These are phyloP conservation scores for Claviceps spartinae DNA, from an alignment of 2,329 filamentous ascomycete genomes.

Conservation along the genomic window DNA sequence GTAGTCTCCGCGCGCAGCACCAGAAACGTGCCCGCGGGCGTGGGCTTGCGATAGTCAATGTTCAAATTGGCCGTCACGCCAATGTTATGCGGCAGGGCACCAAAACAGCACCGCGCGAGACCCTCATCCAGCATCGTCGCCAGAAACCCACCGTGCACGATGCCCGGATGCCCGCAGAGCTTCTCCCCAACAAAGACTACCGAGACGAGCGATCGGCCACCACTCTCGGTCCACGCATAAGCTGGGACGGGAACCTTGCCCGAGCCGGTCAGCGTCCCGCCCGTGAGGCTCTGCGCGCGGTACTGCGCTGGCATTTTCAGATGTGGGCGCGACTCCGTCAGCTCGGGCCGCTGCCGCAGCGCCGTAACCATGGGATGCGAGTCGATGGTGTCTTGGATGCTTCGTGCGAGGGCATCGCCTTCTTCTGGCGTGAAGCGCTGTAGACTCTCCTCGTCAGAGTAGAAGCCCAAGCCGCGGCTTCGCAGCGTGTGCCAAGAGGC, in stretches of 20 bases:
- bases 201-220: slow-evolving; percentile 54
- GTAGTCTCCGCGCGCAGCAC: slow-evolving; percentile 68
- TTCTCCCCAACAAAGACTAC: slow-evolving; percentile 66
- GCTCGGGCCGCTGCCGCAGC: slow-evolving; percentile 52
- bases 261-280: slow-evolving; percentile 61
- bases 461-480: slow-evolving; percentile 23
- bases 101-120: slow-evolving; percentile 76
- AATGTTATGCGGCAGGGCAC: slow-evolving; percentile 72
- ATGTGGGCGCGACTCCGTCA: slow-evolving; percentile 69
- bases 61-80: slow-evolving; percentile 77
- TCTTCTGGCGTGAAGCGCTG: slow-evolving; percentile 42
- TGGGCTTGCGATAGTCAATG: slow-evolving; percentile 70
- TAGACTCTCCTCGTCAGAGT: slow-evolving; percentile 58
- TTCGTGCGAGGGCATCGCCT: slow-evolving; percentile 35
- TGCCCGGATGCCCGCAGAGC: slow-evolving; percentile 79
- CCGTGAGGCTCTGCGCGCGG: slow-evolving; percentile 66
- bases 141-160: slow-evolving; percentile 80
- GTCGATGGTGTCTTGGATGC: slow-evolving; percentile 62
- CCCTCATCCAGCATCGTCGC: slow-evolving; percentile 92
- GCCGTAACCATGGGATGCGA: slow-evolving; percentile 59
- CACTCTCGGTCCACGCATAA: slow-evolving; percentile 58
- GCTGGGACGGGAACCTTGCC: slow-evolving; percentile 72
- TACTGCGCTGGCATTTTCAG: slow-evolving; percentile 66
- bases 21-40: slow-evolving; percentile 59
- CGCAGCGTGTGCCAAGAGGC: slow-evolving; percentile 23